phyloP scores from a whole-genome alignment of 1,284 basidiomycete species.

The Ceratorhiza oryzae-sativae region DNA sequence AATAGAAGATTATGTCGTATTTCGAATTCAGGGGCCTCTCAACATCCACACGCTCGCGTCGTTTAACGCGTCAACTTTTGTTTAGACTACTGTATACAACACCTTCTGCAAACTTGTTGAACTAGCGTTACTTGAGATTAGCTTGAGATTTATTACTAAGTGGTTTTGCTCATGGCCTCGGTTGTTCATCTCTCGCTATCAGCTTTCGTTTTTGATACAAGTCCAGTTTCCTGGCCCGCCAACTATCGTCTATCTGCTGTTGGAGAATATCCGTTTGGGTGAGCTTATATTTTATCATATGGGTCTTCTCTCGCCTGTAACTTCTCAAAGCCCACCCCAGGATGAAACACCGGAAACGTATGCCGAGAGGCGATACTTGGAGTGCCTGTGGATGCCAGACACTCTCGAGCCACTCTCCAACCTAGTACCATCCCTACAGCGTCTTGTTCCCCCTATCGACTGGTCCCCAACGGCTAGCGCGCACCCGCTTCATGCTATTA shows the following conservation, averaged over 20 bases:
- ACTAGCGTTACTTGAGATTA: no score
- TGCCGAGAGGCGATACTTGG: conserved; percentile 27
- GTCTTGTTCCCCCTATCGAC: neutral
- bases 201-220: conserved; percentile 6
- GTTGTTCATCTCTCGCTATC: neutral
- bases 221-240: conserved; percentile 21
- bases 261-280: conserved; percentile 35
- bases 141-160: no score
- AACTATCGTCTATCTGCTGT: conserved; percentile 13
- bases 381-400: conserved; percentile 34
- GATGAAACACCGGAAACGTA: conserved; percentile 20
- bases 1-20: no score
- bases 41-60: no score
- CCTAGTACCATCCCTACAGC: conserved; percentile 8
- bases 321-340: conserved; percentile 8
- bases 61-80: no score
- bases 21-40: no score
- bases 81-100: no score
- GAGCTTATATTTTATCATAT: neutral
- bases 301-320: neutral
- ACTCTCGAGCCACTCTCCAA: conserved; percentile 16
- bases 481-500: conserved; percentile 16
- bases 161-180: neutral
- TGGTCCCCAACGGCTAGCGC: neutral
- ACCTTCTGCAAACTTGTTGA: no score